A percentile compares a stretch with the other conserved stretches of the same genome.
Evolutionary conservation across 2,329 filamentous ascomycete genomes (phyloP).

Genomic region (Aureobasidium sp.): DNA sequence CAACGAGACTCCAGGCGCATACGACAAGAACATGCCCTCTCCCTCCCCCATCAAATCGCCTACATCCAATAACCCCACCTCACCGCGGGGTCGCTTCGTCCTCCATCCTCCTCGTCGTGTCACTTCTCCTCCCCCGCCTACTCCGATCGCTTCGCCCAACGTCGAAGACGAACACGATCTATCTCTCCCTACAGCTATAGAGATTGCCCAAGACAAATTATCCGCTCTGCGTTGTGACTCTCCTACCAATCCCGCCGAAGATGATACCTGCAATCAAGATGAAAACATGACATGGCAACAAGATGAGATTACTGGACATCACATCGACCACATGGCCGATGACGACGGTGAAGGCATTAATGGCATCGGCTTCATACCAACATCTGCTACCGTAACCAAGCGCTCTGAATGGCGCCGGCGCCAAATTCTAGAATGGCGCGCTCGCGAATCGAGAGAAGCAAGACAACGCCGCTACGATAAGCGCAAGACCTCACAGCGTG

Average conservation of each 20-base stretch:
- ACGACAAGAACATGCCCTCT: background rate
- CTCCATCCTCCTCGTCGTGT: constrained; percentile 8
- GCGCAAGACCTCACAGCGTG: constrained; percentile 27
- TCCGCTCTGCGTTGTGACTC: constrained; percentile 4
- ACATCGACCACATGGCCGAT: constrained; percentile 39
- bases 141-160: background rate
- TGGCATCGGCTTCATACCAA: constrained; percentile 56
- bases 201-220: constrained; percentile 6
- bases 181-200: background rate
- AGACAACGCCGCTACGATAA: constrained; percentile 50
- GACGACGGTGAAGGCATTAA: constrained; percentile 60
- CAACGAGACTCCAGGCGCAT: constrained; percentile 2
- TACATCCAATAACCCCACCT: background rate
- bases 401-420: constrained; percentile 49
- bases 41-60: background rate
- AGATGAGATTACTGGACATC: constrained; percentile 55
- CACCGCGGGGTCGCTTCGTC: background rate
- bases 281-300: constrained; percentile 48
- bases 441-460: constrained; percentile 52
- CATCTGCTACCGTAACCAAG: constrained; percentile 51
- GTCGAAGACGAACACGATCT: background rate
- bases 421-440: constrained; percentile 54
- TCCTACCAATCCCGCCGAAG: background rate
- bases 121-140: constrained; percentile 7
- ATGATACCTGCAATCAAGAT: background rate